Base-by-base conservation (phyloP, 208 protist genomes). In the Leishmania turanica region DNA sequence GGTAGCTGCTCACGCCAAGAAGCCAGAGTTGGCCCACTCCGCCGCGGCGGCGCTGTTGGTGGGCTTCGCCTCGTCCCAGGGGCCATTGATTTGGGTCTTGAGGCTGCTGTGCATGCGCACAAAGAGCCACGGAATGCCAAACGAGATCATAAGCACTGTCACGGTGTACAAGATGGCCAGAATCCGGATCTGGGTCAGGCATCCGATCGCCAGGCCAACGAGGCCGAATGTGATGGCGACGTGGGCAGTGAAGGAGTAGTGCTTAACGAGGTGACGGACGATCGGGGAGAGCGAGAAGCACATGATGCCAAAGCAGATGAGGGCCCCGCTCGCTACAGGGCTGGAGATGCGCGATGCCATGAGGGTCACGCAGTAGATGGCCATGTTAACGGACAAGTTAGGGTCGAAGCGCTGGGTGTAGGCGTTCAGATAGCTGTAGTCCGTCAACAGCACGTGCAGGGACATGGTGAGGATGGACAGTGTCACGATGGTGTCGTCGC, bases 1-100 rank as follows among this genome's bases (percentile, higher is more conserved):
- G 62, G 15, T 68, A 6, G 15, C 62, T 21, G 17, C 37, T 86
- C 79, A 97, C 7, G 76, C 81, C 19, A 98, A 75, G 34, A 98
- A 81, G 31, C 95, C 93, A 24, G 93, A 91, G 77, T 96, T 97
- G 42, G 93, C 94, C 96, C 96, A 98, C 81, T 98, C 94, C 19
- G 92, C 94, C 13, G 96, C 96, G 34, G 96, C 96, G 11, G 93
- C 90, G 70, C 93, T 97, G 88, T 98, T 98, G n/a, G 91, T 97
- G 45, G 96, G 96, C 75, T 94, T 96, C 31, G 96, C 96, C 82
- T 98, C 96, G 77, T 98, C 96, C 94, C 96, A 98, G 19, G 96
- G 96, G 0, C 96, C 96, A 73, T 94, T 97, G 81, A 98, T 97
- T 81, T 98, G 96, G 24, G 88, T 87, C 84, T 98, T 98, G 69